Evolutionary conservation across 257 asterid species (phyloP), one percentile per base, ranked within the genome.

Genomic region (Solanum medicagineum): DNA sequence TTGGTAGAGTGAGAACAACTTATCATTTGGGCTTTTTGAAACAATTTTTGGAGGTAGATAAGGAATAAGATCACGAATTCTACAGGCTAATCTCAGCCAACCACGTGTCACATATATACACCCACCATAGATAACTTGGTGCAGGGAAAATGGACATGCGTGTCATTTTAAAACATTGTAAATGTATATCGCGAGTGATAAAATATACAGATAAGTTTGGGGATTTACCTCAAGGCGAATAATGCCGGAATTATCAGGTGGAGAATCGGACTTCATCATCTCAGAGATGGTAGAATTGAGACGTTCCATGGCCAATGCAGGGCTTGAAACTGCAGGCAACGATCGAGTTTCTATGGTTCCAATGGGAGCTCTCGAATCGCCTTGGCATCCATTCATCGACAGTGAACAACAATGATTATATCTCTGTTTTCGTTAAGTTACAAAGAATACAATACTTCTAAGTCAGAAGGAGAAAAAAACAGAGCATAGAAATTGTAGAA

Each of bases 211-310:
- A 66, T 36, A 6, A 54, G 45, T 47, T 32, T 57, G 5, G 42
- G 22, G 16, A 44, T 32, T 26, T 89, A 92, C 99, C 99, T 96
- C 92, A 24, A 96, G 89, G 59, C 98, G 94, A 66, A 96, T 94
- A 51, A 96, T 87, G 81, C 99, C 99, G 7, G 98, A 96, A 4
- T 87, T 87, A 1, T 80, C 83, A 2, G 90, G 85, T 1, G 93
- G 90, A 42, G 92, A 89, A 40, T 63, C 63, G 47, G 89, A 80
- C 62, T 89, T 90, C 47, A 84, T 10, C 89, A 95, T 87, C 20
- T 93, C 89, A 57, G 86, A 92, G 57, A 96, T 63, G 90, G 94
- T 94, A 47, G 95, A 90, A 84, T 86, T 91, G 83, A 96, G 96
- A 79, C 91, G 87, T 63, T 92, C 95, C 80, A 91, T 85, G 13